Percentiles rank a stretch among this genome's conserved stretches.
Evolutionary conservation across 1,284 basidiomycete species (phyloP).

Genomic region (Schizopora paradoxa): DNA sequence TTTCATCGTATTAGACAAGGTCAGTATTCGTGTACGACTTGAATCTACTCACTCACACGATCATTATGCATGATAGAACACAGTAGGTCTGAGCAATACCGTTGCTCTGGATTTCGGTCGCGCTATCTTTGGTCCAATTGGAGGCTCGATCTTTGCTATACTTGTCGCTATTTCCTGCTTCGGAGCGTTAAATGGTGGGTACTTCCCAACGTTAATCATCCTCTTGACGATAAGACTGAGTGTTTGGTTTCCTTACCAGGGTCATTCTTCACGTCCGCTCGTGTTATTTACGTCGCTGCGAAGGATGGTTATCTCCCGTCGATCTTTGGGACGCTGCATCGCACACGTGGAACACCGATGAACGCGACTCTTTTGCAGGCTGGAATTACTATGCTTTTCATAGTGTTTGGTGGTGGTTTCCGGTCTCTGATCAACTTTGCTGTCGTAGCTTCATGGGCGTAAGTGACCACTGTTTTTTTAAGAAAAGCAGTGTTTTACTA

Average conservation of each 20-base stretch:
- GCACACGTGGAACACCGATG: slow-evolving; percentile 72
- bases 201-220: neutral
- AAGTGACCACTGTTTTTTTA: slow-evolving; percentile 4
- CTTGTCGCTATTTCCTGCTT: slow-evolving; percentile 95
- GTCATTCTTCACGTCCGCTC: slow-evolving; percentile 76
- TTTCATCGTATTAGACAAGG: slow-evolving; percentile 88
- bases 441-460: slow-evolving; percentile 81
- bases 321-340: slow-evolving; percentile 73
- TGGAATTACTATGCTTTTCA: slow-evolving; percentile 67
- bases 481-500: neutral
- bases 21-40: slow-evolving; percentile 37
- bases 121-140: slow-evolving; percentile 77
- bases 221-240: neutral
- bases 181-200: slow-evolving; percentile 79
- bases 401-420: slow-evolving; percentile 85
- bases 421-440: slow-evolving; percentile 84
- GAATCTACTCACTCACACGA: slow-evolving; percentile 9
- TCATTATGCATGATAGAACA: slow-evolving; percentile 33
- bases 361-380: slow-evolving; percentile 82
- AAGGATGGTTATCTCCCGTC: slow-evolving; percentile 84
- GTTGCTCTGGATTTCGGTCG: slow-evolving; percentile 94
- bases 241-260: slow-evolving; percentile 35
- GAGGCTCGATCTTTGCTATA: slow-evolving; percentile 82
- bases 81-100: slow-evolving; percentile 80
- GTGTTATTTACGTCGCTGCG: slow-evolving; percentile 85